Evolutionary conservation across 768 basidiomycete species (phyloP).

Genomic region (Boletus reticulatus): DNA sequence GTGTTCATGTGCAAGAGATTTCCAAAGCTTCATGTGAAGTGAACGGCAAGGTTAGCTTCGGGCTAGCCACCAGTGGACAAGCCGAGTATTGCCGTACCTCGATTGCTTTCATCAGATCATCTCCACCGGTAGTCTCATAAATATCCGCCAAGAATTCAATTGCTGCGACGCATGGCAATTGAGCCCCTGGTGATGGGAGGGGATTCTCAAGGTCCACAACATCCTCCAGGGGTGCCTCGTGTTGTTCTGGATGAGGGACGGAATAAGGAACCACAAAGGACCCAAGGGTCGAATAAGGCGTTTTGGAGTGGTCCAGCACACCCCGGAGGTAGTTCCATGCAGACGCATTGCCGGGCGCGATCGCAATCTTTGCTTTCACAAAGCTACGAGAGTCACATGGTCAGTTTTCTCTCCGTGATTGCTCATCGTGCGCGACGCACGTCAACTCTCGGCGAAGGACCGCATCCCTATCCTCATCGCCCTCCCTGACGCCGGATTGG

Average conservation of each 20-base stretch:
- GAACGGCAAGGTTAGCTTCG: conserved; percentile 11
- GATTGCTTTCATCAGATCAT: conserved; percentile 44
- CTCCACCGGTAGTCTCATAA: conserved; percentile 55
- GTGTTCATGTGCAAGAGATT: conserved; percentile 60
- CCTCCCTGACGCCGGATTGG: conserved; percentile 57
- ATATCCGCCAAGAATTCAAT: conserved; percentile 86
- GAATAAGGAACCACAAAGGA: conserved; percentile 71
- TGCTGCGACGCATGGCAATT: conserved; percentile 75
- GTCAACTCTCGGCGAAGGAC: conserved; percentile 67
- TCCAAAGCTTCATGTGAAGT: conserved; percentile 56
- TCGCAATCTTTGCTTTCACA: conserved; percentile 76
- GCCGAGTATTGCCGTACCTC: conserved; percentile 38
- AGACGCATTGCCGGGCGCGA: conserved; percentile 90
- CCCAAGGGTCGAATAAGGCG: conserved; percentile 53
- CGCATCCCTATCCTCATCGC: conserved; percentile 60
- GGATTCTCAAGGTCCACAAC: conserved; percentile 76
- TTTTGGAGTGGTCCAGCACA: conserved; percentile 58
- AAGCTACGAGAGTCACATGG: conserved; percentile 45
- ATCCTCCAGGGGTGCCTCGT: conserved; percentile 35
- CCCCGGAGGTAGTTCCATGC: conserved; percentile 98
- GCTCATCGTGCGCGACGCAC: conserved; percentile 47
- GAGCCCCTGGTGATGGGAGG: conserved; percentile 57
- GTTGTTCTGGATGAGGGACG: conserved; percentile 28
- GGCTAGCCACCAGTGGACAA: neutral
- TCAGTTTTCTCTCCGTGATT: neutral